Evolutionary conservation across 2,329 filamentous ascomycete genomes (phyloP).

Genomic region (Cercospora citrullina): DNA sequence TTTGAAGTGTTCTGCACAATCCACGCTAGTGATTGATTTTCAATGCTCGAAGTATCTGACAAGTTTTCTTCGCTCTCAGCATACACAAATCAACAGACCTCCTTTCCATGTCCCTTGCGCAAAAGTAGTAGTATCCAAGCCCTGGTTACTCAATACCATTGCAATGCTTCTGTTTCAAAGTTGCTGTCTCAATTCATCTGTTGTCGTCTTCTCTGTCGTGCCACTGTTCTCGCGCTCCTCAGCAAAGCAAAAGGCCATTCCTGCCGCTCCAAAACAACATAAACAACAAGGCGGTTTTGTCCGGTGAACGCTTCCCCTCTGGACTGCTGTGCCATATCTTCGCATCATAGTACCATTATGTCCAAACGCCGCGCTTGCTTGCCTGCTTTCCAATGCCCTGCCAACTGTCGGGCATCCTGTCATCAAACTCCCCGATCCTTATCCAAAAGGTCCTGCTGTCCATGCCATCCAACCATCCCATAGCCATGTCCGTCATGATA

Average conservation of each 20-base stretch:
- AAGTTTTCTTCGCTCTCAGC: not conserved
- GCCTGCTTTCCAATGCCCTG: constrained; percentile 2
- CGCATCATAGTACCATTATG: not conserved
- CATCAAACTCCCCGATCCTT: not conserved
- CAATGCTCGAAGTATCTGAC: not conserved
- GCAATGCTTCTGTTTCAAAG: not conserved
- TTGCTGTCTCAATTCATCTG: not conserved
- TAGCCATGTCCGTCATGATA: constrained; percentile 18
- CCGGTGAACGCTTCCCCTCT: not conserved
- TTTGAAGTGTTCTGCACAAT: not conserved
- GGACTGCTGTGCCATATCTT: constrained; percentile 4
- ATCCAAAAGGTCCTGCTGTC: not conserved
- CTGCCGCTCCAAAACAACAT: not conserved
- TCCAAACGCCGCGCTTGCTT: constrained; percentile 7
- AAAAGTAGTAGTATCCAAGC: not conserved
- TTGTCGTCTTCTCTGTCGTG: not conserved
- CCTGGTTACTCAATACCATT: not conserved
- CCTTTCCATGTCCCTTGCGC: not conserved
- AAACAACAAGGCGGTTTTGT: not conserved
- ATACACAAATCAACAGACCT: not conserved
- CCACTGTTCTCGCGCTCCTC: not conserved
- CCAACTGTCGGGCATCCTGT: not conserved
- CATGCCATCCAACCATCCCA: not conserved
- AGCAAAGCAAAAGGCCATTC: not conserved
- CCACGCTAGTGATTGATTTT: not conserved